phyloP scores from a whole-genome alignment of 2,329 filamentous ascomycete species.

The Alternaria ethzedia region DNA sequence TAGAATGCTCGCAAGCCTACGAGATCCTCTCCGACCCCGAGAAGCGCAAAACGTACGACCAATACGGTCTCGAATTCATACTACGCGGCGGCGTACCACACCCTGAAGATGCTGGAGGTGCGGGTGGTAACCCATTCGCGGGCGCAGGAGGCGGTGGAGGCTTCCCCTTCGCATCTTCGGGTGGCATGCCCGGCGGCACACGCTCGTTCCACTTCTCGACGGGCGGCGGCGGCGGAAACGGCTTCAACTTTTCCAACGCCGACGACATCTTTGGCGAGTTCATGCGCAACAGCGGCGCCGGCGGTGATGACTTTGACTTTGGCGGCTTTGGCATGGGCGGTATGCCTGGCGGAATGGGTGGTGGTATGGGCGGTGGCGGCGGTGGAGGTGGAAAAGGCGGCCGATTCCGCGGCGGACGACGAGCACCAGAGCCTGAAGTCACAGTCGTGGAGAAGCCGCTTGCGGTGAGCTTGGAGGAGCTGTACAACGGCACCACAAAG shows the following conservation, averaged over 20 bases:
- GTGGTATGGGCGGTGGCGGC: constrained; percentile 59
- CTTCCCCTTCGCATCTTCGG: constrained; percentile 63
- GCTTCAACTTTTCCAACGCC: constrained; percentile 84
- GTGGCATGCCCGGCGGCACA: constrained; percentile 61
- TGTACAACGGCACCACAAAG: constrained; percentile 87
- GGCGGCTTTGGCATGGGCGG: constrained; percentile 51
- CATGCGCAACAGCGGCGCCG: constrained; percentile 65
- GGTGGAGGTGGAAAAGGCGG: constrained; percentile 48
- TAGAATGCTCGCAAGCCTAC: constrained; percentile 93
- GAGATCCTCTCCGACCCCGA: constrained; percentile 97
- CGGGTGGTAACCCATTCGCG: constrained; percentile 55
- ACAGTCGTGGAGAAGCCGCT: constrained; percentile 88
- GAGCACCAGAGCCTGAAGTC: constrained; percentile 76
- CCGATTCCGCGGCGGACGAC: constrained; percentile 48
- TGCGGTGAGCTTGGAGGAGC: constrained; percentile 82
- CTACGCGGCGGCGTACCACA: constrained; percentile 78
- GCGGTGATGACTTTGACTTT: constrained; percentile 60
- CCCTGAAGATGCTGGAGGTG: constrained; percentile 49
- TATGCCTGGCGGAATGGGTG: constrained; percentile 37
- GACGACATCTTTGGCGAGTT: constrained; percentile 88
- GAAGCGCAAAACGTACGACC: constrained; percentile 94
- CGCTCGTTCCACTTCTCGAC: constrained; percentile 72
- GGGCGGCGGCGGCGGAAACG: constrained; percentile 59
- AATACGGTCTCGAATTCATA: constrained; percentile 92
- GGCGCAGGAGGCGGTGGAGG: constrained; percentile 51